Base-by-base conservation (phyloP, 208 protist genomes). In the Blechomonas ayalai region DNA sequence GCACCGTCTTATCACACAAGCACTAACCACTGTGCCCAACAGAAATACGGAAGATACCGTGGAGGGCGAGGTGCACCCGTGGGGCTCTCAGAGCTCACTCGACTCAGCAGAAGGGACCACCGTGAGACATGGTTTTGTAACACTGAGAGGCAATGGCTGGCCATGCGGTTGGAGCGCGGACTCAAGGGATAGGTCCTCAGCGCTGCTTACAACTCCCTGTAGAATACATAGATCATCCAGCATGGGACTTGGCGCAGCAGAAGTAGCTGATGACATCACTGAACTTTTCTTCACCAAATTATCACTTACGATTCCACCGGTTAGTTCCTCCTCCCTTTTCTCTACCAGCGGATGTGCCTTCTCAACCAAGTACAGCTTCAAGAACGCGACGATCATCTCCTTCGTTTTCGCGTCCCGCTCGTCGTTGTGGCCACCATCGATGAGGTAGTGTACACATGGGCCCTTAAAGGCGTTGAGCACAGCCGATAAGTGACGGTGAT, bases 341-440 rank as follows among this genome's bases (percentile, higher is more conserved):
- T 42, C 39, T n/a, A 45, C 55, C 45, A 31, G 55, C 24, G 58
- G 53, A 28, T 61, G 20, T 7, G 67, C 69, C 42, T 89, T 91
- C 23, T 80, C 67, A 44, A 93, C 66, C 20, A 88, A 38, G 70
- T 89, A 87, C 7, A 90, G 57, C 10, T 28, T 62, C 35, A 97
- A 78, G 52, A 97, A 97, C 31, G 67, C 66, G 13, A 31, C 65
- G 32, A 93, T 93, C 8, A 73, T 54, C 16, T 90, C 54, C n/a
- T 81, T 66, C 19, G 92, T 79, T 13, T 79, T 66, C 10, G 71
- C 55, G 18, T 69, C 70, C n/a, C 95, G 74, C 29, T 91, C 72
- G 50, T 82, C 77, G 48, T 97, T 97, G 78, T 98, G 95, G 29
- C 85, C 90, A 27, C 92, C 95, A 0, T 74, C 66, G 5, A 95